Evolutionary conservation across 192 early-diverging fungal genomes (phyloP), one percentile per base, ranked within the genome.

Genomic region (Rhizophagus sp.): DNA sequence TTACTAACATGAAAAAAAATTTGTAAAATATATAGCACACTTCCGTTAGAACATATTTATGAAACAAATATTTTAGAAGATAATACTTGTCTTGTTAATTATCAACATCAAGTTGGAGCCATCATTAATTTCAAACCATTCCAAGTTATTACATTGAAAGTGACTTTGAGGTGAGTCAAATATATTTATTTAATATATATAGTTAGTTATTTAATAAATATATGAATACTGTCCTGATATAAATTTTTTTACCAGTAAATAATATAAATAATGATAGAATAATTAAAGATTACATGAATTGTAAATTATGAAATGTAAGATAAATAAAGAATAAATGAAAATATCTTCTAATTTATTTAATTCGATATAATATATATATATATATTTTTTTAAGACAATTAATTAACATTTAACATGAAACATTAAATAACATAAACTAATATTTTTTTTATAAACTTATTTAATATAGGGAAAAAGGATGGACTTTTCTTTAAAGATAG

Each of bases 31-130:
- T 34, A 5, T 80, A 94, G 93, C 36, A 57, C 80, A 4, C 75
- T 94, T 33, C 79, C 81, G 4, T 79, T 94, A 76, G 81, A 85
- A 30, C 81, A 80, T 25, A 86, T 91, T 10, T 78, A 84, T 25
- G 83, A 86, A 79, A 93, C 91, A 72, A 97, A 97, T 81, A 88
- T 96, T 17, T 75, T 97, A 62, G 96, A 97, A 84, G 94, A 96
- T 69, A 83, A 83, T 71, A n/a, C 78, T 24, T 67, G 83, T 3
- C 49, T 85, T 5, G 24, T 89, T 9, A 80, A 78, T 13, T 83
- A 70, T 41, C 81, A 84, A 36, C 73, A 79, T 36, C 81, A 77
- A 41, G 78, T 88, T 41, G 83, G 83, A 0, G 79, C 88, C 1
- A 79, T 85, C 24, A 77, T 94, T 33, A 65, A 70, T 36, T 79